phyloP scores from a whole-genome alignment of 345 rosid genomes.

The Odontarrhena argentea region DNA sequence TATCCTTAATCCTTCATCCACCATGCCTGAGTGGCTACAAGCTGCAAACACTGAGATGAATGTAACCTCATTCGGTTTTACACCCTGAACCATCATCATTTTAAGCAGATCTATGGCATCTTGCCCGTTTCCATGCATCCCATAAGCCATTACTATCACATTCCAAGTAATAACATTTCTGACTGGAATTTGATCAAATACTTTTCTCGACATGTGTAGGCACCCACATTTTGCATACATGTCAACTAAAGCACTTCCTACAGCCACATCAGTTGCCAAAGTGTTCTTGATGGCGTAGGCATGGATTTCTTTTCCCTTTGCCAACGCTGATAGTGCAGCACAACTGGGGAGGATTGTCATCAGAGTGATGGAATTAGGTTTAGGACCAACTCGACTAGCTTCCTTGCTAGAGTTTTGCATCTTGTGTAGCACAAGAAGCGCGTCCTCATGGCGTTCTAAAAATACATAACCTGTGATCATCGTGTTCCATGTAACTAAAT shows the following conservation, averaged over 20 bases:
- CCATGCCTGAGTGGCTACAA: conserved; percentile 89
- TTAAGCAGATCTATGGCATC: conserved; percentile 67
- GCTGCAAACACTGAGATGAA: conserved; percentile 78
- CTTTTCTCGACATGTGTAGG: conserved; percentile 56
- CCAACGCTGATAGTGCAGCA: conserved; percentile 70
- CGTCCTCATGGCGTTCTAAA: conserved; percentile 56
- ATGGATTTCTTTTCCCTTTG: conserved; percentile 89
- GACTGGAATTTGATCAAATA: conserved; percentile 63
- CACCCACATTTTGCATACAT: conserved; percentile 94
- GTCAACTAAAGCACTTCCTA: conserved; percentile 90
- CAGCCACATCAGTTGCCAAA: conserved; percentile 70
- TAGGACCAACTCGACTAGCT: conserved; percentile 37
- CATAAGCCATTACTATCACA: conserved; percentile 87
- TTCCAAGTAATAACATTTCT: conserved; percentile 86
- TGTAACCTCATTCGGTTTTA: conserved; percentile 78
- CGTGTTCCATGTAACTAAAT: conserved; percentile 87
- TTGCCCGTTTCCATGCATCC: conserved; percentile 83
- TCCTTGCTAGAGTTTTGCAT: conserved; percentile 56
- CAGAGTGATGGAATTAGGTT: conserved; percentile 79
- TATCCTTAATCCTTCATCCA: conserved; percentile 67
- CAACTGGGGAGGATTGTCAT: conserved; percentile 88
- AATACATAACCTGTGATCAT: conserved; percentile 73
- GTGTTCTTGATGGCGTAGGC: conserved; percentile 74
- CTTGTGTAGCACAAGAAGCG: conserved; percentile 59
- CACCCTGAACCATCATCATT: conserved; percentile 49